Conservation (phyloP, 1,284 basidiomycete species). For the Microbotryum saponariae region DNA sequence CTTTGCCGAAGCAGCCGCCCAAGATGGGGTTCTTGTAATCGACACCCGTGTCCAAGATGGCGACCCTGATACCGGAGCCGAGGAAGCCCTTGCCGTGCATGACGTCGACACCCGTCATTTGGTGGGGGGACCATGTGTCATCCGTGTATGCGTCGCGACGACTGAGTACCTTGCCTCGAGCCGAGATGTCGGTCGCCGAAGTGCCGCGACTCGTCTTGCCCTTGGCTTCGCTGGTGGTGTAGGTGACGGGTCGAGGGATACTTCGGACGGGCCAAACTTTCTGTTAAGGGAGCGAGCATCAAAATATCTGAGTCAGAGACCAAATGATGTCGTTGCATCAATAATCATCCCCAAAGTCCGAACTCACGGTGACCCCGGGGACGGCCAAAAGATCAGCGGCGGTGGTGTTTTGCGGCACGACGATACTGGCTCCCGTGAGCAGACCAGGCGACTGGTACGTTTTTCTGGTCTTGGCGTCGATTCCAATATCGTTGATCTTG, state of each 20-base stretch:
- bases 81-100: conserved; percentile 37
- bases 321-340: no score
- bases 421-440: no score
- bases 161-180: no score
- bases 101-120: conserved; percentile 51
- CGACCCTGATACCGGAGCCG: conserved; percentile 1
- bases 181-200: background rate
- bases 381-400: no score
- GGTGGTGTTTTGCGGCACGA: no score
- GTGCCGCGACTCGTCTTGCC: background rate
- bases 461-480: no score
- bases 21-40: conserved; percentile 46
- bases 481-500: no score
- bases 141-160: conserved; percentile 41
- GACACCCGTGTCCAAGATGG: conserved; percentile 38
- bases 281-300: background rate
- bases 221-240: background rate
- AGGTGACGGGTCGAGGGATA: background rate
- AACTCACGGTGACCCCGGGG: no score
- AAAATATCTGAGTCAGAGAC: no score
- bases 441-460: no score
- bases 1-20: conserved; percentile 56
- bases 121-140: conserved; percentile 49
- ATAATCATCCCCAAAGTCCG: no score
- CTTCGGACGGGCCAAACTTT: conserved; percentile 3